Evolutionary conservation across 2,329 filamentous ascomycete genomes (phyloP).

Genomic region (Beauveria caledonica): DNA sequence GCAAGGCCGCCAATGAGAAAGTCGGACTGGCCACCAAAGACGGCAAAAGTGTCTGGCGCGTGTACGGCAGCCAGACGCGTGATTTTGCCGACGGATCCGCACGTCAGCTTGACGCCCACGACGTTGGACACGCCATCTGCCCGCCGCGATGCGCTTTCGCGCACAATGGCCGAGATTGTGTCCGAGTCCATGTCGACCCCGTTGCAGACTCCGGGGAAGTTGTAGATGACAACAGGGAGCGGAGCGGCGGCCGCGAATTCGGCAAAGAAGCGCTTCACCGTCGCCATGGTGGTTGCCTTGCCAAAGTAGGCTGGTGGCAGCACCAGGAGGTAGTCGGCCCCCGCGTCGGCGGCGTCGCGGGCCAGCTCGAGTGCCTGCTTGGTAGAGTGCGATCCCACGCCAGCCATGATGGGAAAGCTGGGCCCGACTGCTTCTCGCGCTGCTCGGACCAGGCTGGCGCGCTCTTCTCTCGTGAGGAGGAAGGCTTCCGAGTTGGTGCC

Average conservation of each 20-base stretch:
- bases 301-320: no score
- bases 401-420: no score
- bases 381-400: no score
- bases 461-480: no score
- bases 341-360: no score
- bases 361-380: no score
- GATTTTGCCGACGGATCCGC: conserved; percentile 53
- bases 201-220: conserved; percentile 61
- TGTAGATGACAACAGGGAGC: conserved; percentile 56
- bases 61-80: conserved; percentile 39
- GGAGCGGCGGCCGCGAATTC: conserved; percentile 44
- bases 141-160: conserved; percentile 22
- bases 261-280: conserved; percentile 38
- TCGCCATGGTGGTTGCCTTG: no score
- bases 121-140: conserved; percentile 32
- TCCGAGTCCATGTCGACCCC: conserved; percentile 60
- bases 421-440: no score
- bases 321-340: no score
- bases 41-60: not conserved
- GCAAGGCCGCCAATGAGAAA: not conserved
- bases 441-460: no score
- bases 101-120: conserved; percentile 59
- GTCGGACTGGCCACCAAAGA: not conserved
- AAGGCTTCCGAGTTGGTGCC: no score
- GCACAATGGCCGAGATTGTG: conserved; percentile 42